Evolutionary conservation across 192 early-diverging fungal species (phyloP), one percentile per base, ranked within the genome.

Genomic region (Coemansia aciculifera): DNA sequence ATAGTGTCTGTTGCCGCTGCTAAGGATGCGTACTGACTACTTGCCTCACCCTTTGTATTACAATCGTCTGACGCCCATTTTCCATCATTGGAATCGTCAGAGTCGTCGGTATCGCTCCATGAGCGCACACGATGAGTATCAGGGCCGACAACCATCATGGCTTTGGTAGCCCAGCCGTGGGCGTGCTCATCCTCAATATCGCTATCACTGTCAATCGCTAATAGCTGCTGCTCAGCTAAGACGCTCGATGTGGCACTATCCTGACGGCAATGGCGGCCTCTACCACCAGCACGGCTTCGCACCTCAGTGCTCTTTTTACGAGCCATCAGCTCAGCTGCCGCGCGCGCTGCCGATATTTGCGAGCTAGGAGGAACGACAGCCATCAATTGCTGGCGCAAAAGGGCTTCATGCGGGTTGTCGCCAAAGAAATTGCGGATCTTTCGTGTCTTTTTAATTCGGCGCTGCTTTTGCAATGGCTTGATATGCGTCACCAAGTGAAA

Each of bases 391-490:
- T 75, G 73, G 34, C 79, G 72, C 70, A 91, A 63, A 32, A 85
- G 77, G 31, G 88, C 86, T 37, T 77, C 77, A 13, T 86, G 74
- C 21, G 86, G 87, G 24, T 87, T 76, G 51, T 85, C 76, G 31
- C 90, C 90, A 83, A 91, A 91, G 77, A 91, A 91, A 52, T 86
- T 88, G 68, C 80, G 75, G 39, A 91, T 77, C 67, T 88, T 88
- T 62, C 87, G 88, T 24, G 87, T 86, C 78, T 89, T 89, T 42
- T 78, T 74, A 27, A 89, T 85, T 37, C 78, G 74, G 36, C 77
- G 66, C 75, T 90, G 87, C 75, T 89, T 89, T 31, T 85, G 72
- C 31, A 83, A 62, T 61, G 85, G 87, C 24, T 62, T 67, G 42
- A 79, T 69, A 5, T 85, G 82, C 40, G 71, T 68, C 23, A 60